phyloP scores from a whole-genome alignment of 108 stramenopile genomes.

The Pseudonitzschia multiseries region DNA sequence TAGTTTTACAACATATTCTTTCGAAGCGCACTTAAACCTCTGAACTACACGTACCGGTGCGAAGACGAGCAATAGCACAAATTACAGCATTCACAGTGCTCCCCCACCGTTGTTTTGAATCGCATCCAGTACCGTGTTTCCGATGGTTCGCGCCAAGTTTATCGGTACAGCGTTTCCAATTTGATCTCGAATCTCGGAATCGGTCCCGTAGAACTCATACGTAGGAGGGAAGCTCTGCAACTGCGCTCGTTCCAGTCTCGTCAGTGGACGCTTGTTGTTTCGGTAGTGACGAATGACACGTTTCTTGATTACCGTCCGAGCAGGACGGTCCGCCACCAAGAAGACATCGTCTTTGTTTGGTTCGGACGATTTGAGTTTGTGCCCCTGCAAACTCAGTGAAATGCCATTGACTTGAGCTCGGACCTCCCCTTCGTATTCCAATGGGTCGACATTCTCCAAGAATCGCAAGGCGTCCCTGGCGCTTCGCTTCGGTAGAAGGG shows the following conservation, averaged over 20 bases:
- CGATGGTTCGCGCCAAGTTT: constrained; percentile 46
- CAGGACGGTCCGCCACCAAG: constrained; percentile 34
- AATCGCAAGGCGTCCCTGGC: constrained; percentile 41
- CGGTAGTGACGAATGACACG: constrained; percentile 43
- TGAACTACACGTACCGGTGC: no score
- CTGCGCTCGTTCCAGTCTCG: constrained; percentile 42
- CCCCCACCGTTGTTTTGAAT: no score
- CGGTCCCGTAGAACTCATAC: constrained; percentile 46
- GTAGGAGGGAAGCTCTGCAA: constrained; percentile 54
- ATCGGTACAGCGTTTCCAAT: constrained; percentile 69
- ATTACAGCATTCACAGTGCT: no score
- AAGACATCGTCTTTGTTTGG: constrained; percentile 1
- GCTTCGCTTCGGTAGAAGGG: constrained; percentile 34
- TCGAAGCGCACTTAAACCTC: no score
- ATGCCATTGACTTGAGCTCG: constrained; percentile 1
- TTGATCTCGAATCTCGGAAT: constrained; percentile 32
- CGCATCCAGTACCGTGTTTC: constrained; percentile 3
- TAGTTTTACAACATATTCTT: no score
- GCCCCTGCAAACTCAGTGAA: constrained; percentile 28
- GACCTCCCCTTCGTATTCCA: constrained; percentile 19
- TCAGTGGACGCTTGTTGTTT: constrained; percentile 28
- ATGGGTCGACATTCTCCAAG: constrained; percentile 37
- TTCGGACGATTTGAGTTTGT: constrained; percentile 8
- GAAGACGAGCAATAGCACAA: no score
- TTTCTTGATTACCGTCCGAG: constrained; percentile 39